Evolutionary conservation across 768 basidiomycete genomes (phyloP), one percentile per base, ranked within the genome.

Genomic region (Strobilomyces dryophilus): DNA sequence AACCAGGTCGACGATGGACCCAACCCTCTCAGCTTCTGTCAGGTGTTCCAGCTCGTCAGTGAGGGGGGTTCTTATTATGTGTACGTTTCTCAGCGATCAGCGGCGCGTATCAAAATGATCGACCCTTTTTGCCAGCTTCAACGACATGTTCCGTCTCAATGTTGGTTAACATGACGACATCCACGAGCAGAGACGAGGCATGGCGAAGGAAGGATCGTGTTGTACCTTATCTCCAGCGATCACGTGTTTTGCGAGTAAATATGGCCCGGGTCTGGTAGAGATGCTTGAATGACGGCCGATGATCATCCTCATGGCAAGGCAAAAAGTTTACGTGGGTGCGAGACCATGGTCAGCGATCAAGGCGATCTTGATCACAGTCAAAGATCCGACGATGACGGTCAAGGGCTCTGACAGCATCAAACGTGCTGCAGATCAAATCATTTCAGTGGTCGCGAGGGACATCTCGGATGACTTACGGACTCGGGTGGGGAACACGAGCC

Each of bases 71-170:
- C 81, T 59, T 95, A 87, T 77, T 98, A 85, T 67, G 89, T 98
- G 93, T 94, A 71, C 44, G 90, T 75, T 11, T 52, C 40, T 39
- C 11, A 32, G 39, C 46, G 32, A 45, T 50, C 5, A n/a, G 29
- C 29, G n/a, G 21, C 54, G 49, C 26, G 24, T 11, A 34, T 57
- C 48, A 35, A 45, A 42, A 35, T 47, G 31, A 52, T 55, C 42
- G 40, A 64, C 24, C n/a, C 44, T 12, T 41, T 36, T 43, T 27
- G 31, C 1, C 58, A 92, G 90, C 51, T 74, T 79, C 65, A 95
- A 95, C 70, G 91, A 95, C 68, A 84, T 95, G 55, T 95, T 97
- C 89, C 88, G 91, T 57, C 85, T 93, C 71, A 91, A 91, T 75
- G 80, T 83, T 66, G 87, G 82, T 59, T 65, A 50, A 61, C 52